Evolutionary conservation across 75 land plant genomes (phyloP), one percentile per base, ranked within the genome.

Genomic region (Picea sitchensis): DNA sequence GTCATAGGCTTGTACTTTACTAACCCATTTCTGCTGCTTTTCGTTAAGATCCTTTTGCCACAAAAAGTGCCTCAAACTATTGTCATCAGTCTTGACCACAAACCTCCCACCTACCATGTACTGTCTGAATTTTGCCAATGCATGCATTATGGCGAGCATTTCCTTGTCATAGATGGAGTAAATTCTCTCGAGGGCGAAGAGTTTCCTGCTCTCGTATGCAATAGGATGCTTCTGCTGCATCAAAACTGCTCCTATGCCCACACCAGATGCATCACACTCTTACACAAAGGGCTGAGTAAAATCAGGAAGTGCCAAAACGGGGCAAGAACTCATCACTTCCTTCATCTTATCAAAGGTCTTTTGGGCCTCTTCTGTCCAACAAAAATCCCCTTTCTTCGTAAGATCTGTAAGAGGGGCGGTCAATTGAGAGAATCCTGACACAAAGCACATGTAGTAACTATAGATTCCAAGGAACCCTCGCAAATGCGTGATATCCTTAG

Each of bases 91-190:
- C 30, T 18, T 62, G 1, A 62, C 65, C 38, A 32, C 3, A 54
- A 57, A 59, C 13, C 20, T 32, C 13, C 2, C 30, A 1, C 76
- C 76, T 0, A 38, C 58, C 0, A 80, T 41, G 58, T 74, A 74
- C 9, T 80, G 82, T 2, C 65, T 58, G 78, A 78, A 80, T 30
- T 58, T 36, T 3, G 74, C 75, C 38, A 74, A 21, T 8, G 77
- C 82, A 74, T 61, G 77, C 21, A 80, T 77, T 1, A 80, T 54
- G 23, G 78, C 82, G 0, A 41, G 8, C 26, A 73, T 59, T 17
- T 80, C 77, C 23, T 57, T 57, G 36, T 80, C 82, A 60, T 61
- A 59, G 7, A 77, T 74, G 14, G 77, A 61, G 51, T 61, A 80
- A 8, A 31, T 5, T 14, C 74, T 13, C 18, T 80, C 77, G 36